Conservation (phyloP, 805 yeast genomes). For the Naumovozyma castellii region DNA sequence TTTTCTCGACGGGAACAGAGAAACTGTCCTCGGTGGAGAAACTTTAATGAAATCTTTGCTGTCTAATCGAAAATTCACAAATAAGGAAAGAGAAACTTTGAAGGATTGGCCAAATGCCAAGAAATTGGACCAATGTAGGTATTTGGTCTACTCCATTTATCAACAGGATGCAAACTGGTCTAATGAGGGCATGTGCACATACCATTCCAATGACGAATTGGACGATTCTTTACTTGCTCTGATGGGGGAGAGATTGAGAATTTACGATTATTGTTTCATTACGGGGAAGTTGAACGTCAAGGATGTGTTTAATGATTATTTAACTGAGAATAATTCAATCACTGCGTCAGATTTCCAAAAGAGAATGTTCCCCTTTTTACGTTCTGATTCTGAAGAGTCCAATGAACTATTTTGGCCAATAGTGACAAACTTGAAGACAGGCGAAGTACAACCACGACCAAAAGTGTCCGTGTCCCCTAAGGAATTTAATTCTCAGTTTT, state of each 20-base stretch:
- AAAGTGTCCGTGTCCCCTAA: constrained; percentile 1
- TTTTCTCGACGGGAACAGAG: neutral
- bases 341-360: constrained; percentile 3
- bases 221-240: constrained; percentile 16
- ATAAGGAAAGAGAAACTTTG: neutral
- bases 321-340: neutral
- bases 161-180: constrained; percentile 15
- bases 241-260: constrained; percentile 22
- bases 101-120: neutral
- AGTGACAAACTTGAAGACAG: constrained; percentile 8
- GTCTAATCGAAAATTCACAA: neutral
- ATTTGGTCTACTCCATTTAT: constrained; percentile 15
- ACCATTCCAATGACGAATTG: constrained; percentile 10
- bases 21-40: neutral
- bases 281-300: constrained; percentile 7
- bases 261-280: constrained; percentile 24
- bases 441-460: neutral
- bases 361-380: constrained; percentile 24
- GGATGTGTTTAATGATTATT: constrained; percentile 10
- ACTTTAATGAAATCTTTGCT: neutral
- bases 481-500: constrained; percentile 16
- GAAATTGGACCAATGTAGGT: constrained; percentile 13
- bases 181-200: constrained; percentile 11
- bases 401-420: constrained; percentile 17
- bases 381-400: constrained; percentile 2